Percentiles rank a stretch among this genome's conserved stretches.
Conservation (phyloP, 106 monocot species). For the Apostasia shenzhenica region DNA sequence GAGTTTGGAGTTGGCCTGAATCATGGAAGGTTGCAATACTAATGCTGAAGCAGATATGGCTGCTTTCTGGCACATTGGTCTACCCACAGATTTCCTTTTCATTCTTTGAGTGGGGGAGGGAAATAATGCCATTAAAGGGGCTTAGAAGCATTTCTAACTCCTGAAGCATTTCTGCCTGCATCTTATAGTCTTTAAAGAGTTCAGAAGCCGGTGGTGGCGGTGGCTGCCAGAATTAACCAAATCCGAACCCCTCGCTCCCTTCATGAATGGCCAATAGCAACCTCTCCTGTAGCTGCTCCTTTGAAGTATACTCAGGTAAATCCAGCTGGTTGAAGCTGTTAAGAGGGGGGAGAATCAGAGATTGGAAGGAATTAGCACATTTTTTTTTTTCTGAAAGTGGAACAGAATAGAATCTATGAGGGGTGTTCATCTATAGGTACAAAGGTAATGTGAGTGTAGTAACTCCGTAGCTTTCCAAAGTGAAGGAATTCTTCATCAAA, state of each 20-base stretch:
- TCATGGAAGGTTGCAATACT: no score
- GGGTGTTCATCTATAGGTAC: no score
- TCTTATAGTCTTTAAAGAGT: slow-evolving; percentile 24
- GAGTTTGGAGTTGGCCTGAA: no score
- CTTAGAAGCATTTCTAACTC: neutral
- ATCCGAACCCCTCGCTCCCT: slow-evolving; percentile 92
- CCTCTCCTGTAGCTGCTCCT: slow-evolving; percentile 81
- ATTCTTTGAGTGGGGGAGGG: no score
- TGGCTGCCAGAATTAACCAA: slow-evolving; percentile 34
- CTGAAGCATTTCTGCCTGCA: slow-evolving; percentile 5
- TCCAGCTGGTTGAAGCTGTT: slow-evolving; percentile 94
- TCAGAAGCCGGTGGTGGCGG: neutral
- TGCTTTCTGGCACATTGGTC: no score
- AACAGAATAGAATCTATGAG: neutral
- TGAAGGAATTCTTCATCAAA: no score
- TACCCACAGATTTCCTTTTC: no score
- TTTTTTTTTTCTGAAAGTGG: neutral
- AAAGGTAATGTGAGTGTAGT: no score
- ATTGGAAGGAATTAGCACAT: neutral
- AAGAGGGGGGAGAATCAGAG: neutral
- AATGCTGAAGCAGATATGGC: no score
- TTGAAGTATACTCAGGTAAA: slow-evolving; percentile 90
- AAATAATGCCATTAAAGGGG: no score
- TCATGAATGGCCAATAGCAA: slow-evolving; percentile 91
- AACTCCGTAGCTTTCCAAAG: no score